Conservation (phyloP, 441 rosid species). For the Codiaeum variegatum region DNA sequence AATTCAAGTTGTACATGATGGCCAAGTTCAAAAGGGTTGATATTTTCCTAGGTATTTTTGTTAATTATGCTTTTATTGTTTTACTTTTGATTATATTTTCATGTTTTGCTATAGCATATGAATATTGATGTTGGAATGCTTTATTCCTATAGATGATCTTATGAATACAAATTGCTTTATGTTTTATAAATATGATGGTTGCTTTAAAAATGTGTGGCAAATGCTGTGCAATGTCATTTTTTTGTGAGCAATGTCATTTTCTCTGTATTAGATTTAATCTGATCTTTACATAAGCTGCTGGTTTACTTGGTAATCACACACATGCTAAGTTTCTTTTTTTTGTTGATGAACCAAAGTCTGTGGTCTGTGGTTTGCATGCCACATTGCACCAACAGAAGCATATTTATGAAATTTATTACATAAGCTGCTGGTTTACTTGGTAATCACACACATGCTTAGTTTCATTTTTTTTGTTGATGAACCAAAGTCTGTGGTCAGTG, state of each 20-base stretch:
- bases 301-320: conserved; percentile 24
- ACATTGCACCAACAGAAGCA: conserved; percentile 34
- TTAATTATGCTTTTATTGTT: conserved; percentile 10
- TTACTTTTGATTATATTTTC: neutral
- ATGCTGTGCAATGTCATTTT: conserved; percentile 11
- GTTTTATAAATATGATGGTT: neutral
- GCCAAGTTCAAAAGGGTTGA: neutral
- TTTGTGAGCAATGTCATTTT: conserved; percentile 12
- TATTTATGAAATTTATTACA: conserved; percentile 30
- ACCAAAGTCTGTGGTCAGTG: conserved; percentile 33
- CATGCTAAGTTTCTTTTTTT: conserved; percentile 20
- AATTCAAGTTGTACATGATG: neutral
- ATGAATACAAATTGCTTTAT: neutral
- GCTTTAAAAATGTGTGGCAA: neutral
- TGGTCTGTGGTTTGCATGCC: conserved; percentile 38
- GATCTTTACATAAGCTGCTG: conserved; percentile 33
- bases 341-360: conserved; percentile 27
- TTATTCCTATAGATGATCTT: neutral
- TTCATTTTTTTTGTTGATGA: conserved; percentile 21
- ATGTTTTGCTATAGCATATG: conserved; percentile 8
- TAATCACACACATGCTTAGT: conserved; percentile 28
- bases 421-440: conserved; percentile 21
- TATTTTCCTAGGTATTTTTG: neutral
- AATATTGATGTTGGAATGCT: conserved; percentile 4
- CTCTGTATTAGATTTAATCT: conserved; percentile 32